Evolutionary conservation across 1,139 yeast genomes (phyloP), one percentile per base, ranked within the genome.

Genomic region (Meyerozyma guilliermondii): DNA sequence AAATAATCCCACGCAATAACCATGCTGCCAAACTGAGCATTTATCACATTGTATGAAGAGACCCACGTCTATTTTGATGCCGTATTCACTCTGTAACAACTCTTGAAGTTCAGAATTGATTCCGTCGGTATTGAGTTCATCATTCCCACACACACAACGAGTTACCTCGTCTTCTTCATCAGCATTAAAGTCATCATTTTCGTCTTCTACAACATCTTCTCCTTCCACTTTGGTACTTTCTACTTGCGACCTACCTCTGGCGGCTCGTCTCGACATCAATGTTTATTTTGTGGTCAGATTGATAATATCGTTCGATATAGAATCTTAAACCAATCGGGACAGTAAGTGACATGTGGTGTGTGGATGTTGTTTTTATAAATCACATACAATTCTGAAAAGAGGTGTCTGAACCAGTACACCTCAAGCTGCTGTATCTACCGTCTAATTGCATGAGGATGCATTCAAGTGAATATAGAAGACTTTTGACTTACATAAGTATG

Each of bases 1-100:
- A 47, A 71, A 73, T 46, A 87, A 76, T 1, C 96, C 95, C 35
- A 92, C 97, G 67, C 98, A 92, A 63, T 74, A 89, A 3, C 97
- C 98, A 60, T 92, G 98, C 63, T 92, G 98, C 98, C 98, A 92
- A 9, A 84, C 96, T 22, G 88, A 81, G 65, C 98, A 92, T 49
- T 77, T 74, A 54, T 92, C 98, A 71, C 98, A 92, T 63, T 85
- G 94, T 52, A 87, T 85, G 62, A 83, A 87, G 41, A 86, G 74
- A 3, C 94, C 94, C 46, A 82, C 81, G 49, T 83, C 83, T 44
- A 84, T 86, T 42, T 83, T 77, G 41, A 87, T 83, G 39, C 78
- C 78, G 50, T 71, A 75, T 44, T 77, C 81, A 16, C 66, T 59
- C 35, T 65, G 72, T 43, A 81, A 76, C 18, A 70, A 48, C 1